These are phyloP conservation scores for Phytophthora idaei DNA, from an alignment of 352 stramenopile species.

Conservation along the genomic window DNA sequence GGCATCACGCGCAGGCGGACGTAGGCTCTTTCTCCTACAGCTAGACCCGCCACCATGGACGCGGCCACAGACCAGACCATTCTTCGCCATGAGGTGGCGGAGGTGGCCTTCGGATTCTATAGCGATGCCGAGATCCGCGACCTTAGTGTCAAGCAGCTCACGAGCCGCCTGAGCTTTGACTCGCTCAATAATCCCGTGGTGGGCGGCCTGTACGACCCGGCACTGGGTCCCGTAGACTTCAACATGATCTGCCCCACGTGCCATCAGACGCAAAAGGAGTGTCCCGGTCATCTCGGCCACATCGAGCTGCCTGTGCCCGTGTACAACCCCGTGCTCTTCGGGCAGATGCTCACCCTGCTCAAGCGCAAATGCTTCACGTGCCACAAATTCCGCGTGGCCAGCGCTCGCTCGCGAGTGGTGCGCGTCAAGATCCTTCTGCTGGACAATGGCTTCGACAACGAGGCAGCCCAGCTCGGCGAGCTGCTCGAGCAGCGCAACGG, in stretches of 20 bases:
- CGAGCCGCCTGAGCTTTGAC: slow-evolving; percentile 95
- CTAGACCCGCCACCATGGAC: slow-evolving; percentile 57
- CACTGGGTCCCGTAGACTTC: slow-evolving; percentile 93
- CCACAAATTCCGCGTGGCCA: slow-evolving; percentile 94
- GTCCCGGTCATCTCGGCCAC: slow-evolving; percentile 98
- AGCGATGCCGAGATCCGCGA: slow-evolving; percentile 97
- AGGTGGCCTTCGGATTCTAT: slow-evolving; percentile 96
- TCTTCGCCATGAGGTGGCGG: slow-evolving; percentile 89
- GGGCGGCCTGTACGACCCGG: slow-evolving; percentile 97
- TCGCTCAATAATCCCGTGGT: slow-evolving; percentile 94
- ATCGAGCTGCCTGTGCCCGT: slow-evolving; percentile 98
- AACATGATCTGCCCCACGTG: slow-evolving; percentile 96
- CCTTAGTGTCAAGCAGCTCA: slow-evolving; percentile 97
- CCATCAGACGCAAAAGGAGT: slow-evolving; percentile 94
- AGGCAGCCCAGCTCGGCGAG: slow-evolving; percentile 78
- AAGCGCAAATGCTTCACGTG: slow-evolving; percentile 99
- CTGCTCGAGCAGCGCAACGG: slow-evolving; percentile 88
- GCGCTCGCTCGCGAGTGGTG: slow-evolving; percentile 77
- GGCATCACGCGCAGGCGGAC: slow-evolving; percentile 7
- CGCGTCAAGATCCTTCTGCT: slow-evolving; percentile 93
- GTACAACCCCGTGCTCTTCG: slow-evolving; percentile 98
- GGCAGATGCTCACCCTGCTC: slow-evolving; percentile 94
- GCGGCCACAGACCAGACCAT: slow-evolving; percentile 90
- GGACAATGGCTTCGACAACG: slow-evolving; percentile 86
- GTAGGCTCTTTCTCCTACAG: slow-evolving; percentile 2